Conservation (phyloP, 1,284 basidiomycete species). For the Golubevia sp. region DNA sequence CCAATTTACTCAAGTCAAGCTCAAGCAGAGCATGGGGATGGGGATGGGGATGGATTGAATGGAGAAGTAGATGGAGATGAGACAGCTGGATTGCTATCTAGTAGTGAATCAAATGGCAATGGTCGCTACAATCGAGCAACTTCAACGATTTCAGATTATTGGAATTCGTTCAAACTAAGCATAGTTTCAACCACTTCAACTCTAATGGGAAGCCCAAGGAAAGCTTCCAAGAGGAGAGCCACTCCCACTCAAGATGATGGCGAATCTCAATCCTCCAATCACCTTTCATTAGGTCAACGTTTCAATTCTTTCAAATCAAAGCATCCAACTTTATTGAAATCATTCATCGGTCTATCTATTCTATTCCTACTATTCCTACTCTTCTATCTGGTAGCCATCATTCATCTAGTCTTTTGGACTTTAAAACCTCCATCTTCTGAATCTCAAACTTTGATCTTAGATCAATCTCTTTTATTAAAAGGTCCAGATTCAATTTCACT, state of each 20-base stretch:
- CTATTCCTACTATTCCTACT: conserved; percentile 26
- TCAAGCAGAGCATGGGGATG: not conserved
- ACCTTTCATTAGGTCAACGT: too few relatives aligned
- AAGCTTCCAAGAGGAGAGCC: not conserved
- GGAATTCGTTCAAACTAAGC: not conserved
- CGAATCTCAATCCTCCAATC: not conserved
- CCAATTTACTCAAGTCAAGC: not conserved
- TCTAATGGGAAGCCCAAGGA: not conserved
- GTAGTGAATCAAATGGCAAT: too few relatives aligned
- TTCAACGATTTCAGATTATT: too few relatives aligned
- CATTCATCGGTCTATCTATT: conserved; percentile 1
- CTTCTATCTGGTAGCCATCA: conserved; percentile 14
- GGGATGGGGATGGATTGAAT: not conserved
- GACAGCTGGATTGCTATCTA: not conserved
- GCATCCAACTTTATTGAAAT: conserved; percentile 7
- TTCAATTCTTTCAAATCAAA: not conserved
- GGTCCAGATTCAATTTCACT: conserved; percentile 41
- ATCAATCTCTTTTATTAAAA: conserved; percentile 34
- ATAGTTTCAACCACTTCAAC: too few relatives aligned
- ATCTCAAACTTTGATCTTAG: conserved; percentile 35
- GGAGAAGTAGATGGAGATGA: not conserved
- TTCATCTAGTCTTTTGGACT: conserved; percentile 31
- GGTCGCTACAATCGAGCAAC: too few relatives aligned
- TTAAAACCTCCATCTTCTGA: conserved; percentile 29
- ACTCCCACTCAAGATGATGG: not conserved